Evolutionary conservation across 495 filamentous ascomycete genomes (phyloP).

Genomic region (Hypoxylon lienhwacheense): DNA sequence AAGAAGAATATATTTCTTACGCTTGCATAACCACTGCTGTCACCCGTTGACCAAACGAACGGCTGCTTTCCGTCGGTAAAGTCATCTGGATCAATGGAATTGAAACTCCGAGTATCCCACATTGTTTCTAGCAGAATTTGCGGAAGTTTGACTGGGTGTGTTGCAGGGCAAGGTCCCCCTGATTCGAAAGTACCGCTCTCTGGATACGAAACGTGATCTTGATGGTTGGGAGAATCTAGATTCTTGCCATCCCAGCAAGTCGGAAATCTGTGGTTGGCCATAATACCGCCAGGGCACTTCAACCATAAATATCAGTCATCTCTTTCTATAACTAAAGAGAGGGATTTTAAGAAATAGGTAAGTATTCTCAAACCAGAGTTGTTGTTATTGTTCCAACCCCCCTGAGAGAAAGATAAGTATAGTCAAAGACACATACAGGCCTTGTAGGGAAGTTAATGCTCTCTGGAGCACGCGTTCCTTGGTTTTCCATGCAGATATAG

Average conservation of each 20-base stretch:
- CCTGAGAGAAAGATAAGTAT: too few relatives aligned
- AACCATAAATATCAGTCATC: too few relatives aligned
- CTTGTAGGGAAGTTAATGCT: slow-evolving; percentile 26
- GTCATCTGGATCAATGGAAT: slow-evolving; percentile 45
- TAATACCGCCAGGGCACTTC: slow-evolving; percentile 45
- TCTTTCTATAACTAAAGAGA: too few relatives aligned
- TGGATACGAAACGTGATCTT: slow-evolving; percentile 46
- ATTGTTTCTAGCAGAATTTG: slow-evolving; percentile 45
- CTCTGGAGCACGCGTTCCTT: slow-evolving; percentile 29
- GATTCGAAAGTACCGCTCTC: slow-evolving; percentile 44
- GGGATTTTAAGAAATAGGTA: too few relatives aligned
- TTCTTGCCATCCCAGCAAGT: slow-evolving; percentile 43
- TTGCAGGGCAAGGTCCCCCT: slow-evolving; percentile 41
- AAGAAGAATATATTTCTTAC: too few relatives aligned
- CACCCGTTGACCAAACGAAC: slow-evolving; percentile 50
- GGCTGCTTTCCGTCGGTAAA: slow-evolving; percentile 47
- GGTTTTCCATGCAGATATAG: slow-evolving; percentile 41
- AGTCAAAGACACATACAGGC: too few relatives aligned
- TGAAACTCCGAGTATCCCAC: slow-evolving; percentile 42
- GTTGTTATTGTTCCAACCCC: too few relatives aligned
- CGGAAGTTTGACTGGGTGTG: slow-evolving; percentile 34
- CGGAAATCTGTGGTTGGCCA: slow-evolving; percentile 42
- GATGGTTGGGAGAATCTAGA: slow-evolving; percentile 45
- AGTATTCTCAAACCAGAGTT: too few relatives aligned
- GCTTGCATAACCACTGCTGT: slow-evolving; percentile 41